Evolutionary conservation across 495 filamentous ascomycete species (phyloP), one percentile per base, ranked within the genome.

Genomic region (Pyrenula massariospora): DNA sequence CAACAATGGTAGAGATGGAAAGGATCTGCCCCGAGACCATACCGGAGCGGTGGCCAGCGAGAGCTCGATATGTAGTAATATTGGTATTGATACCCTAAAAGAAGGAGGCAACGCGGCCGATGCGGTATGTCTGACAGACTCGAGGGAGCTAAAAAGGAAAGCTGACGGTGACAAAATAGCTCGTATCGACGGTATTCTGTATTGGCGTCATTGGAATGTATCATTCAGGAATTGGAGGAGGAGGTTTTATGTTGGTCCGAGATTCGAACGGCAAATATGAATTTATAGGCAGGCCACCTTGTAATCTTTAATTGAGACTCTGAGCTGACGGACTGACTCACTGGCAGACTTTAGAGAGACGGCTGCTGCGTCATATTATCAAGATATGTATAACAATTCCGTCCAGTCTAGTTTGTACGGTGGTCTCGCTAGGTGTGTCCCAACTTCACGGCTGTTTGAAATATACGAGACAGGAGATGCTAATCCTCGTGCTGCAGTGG

Each of bases 191-290:
- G 0, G 80, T 82, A 48, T 74, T 90, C 50, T 91, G 87, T 50
- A 79, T 90, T 22, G 88, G 88, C 2, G 85, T 88, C 3, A 77
- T 86, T 55, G 85, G 75, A 0, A 92, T 93, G 88, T 89, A 92
- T 59, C 89, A 95, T 68, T 88, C 85, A 24, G 89, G 89, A 24
- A 83, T 95, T 36, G 89, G 89, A 2, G 91, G 91, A 2, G 91
- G 91, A n/a, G 90, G 91, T 0, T 96, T 95, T 69, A 84, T 86
- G 76, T 76, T 95, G 1, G 78, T 92, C 22, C 80, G 84, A 48
- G 74, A 80, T 23, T 69, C 75, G 2, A 69, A 82, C 36, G 86
- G 86, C 10, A 67, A 68, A 25, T 89, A 84, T 64, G 86, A 90
- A 60, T 80, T 83, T 55, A 83, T 94, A 53, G 31, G 31, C 5